These are phyloP conservation scores for Rubia yunnanensis DNA, from an alignment of 257 asterid species.

Conservation along the genomic window DNA sequence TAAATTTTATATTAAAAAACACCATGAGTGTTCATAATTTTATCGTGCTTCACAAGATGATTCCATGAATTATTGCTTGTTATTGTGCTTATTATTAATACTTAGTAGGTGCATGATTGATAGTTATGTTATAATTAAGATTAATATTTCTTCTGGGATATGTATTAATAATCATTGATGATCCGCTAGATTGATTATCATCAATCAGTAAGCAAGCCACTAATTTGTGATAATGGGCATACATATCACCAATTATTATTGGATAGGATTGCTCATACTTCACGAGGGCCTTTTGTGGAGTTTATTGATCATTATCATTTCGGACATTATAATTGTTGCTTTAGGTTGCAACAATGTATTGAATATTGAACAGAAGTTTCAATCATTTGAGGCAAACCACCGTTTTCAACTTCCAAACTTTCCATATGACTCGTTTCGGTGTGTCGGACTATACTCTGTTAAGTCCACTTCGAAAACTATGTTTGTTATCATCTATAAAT, in stretches of 20 bases:
- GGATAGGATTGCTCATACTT: background rate
- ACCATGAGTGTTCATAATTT: too few relatives aligned
- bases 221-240: background rate
- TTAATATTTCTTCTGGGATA: constrained; percentile 2
- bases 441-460: constrained; percentile 6
- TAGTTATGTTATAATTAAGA: background rate
- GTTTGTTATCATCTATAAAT: too few relatives aligned
- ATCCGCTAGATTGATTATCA: background rate
- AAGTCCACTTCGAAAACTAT: background rate
- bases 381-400: constrained; percentile 28
- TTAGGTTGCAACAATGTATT: background rate
- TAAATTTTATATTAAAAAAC: too few relatives aligned
- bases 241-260: background rate
- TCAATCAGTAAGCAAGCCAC: constrained; percentile 4
- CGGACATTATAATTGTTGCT: constrained; percentile 3
- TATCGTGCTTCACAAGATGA: background rate
- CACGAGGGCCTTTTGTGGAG: background rate
- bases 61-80: background rate
- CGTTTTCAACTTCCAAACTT: constrained; percentile 23
- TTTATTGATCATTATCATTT: background rate
- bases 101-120: background rate
- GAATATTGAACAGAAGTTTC: constrained; percentile 12
- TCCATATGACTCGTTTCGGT: constrained; percentile 4
- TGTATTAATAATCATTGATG: background rate
- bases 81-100: background rate